phyloP scores from a whole-genome alignment of 768 basidiomycete species.

The Amanita polypyramis region DNA sequence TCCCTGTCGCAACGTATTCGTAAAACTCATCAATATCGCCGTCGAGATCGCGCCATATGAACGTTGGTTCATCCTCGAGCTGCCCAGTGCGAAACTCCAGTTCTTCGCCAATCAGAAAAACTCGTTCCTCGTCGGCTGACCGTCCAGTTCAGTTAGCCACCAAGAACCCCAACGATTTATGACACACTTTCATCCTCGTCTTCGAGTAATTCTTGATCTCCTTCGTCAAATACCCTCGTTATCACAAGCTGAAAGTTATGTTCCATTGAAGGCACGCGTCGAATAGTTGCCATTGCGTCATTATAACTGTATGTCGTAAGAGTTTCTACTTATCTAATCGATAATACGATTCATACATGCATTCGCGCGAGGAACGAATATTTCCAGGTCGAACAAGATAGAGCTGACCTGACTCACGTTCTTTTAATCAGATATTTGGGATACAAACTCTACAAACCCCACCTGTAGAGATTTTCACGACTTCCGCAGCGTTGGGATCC shows the following conservation, averaged over 20 bases:
- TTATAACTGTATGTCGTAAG: constrained; percentile 55
- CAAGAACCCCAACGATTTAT: not conserved
- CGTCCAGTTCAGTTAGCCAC: not conserved
- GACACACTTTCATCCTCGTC: constrained; percentile 83
- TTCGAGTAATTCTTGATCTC: constrained; percentile 88
- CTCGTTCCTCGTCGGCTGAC: constrained; percentile 86
- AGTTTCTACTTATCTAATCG: constrained; percentile 1
- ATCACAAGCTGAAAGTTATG: constrained; percentile 88
- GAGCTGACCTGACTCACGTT: constrained; percentile 46
- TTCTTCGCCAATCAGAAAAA: constrained; percentile 84
- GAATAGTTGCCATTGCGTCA: constrained; percentile 90
- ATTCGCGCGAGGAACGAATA: constrained; percentile 87
- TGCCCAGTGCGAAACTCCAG: constrained; percentile 76
- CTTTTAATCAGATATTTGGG: constrained; percentile 5
- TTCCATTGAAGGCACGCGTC: constrained; percentile 66
- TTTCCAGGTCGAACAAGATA: constrained; percentile 87
- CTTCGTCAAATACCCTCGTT: constrained; percentile 95
- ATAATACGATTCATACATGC: constrained; percentile 54
- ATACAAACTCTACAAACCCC: not conserved
- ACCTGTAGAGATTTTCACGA: constrained; percentile 86
- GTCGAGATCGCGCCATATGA: constrained; percentile 86
- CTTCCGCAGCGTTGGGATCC: constrained; percentile 89
- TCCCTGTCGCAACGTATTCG: constrained; percentile 78
- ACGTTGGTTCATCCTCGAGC: constrained; percentile 67
- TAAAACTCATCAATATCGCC: constrained; percentile 90